Evolutionary conservation across 176 grass and related monocot genomes (phyloP).

Genomic region (Eragrostis curvula): DNA sequence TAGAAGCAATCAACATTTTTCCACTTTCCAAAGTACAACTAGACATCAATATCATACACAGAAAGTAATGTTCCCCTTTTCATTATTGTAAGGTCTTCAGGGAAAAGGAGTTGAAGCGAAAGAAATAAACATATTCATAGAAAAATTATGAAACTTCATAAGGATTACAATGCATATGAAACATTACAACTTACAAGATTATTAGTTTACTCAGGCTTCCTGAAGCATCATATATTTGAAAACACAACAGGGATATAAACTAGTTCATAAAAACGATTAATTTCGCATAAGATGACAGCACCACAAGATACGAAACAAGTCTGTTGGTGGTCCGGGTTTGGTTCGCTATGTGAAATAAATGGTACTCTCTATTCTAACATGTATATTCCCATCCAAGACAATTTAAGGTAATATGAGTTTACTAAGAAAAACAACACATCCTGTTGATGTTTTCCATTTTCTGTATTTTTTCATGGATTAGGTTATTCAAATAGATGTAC

Average conservation of each 20-base stretch:
- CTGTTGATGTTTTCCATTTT: not conserved
- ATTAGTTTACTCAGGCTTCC: not conserved
- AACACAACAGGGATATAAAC: no score
- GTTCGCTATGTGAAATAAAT: no score
- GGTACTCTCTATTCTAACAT: no score
- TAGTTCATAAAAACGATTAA: no score
- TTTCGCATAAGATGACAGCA: no score
- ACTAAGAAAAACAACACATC: no score
- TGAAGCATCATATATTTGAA: not conserved
- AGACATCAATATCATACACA: not conserved
- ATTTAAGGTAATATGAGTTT: no score
- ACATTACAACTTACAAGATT: not conserved
- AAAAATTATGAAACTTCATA: not conserved
- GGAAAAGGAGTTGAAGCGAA: not conserved
- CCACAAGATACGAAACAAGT: no score
- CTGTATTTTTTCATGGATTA: not conserved
- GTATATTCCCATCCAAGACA: no score
- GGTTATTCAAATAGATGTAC: not conserved
- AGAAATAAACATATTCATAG: not conserved
- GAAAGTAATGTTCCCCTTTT: not conserved
- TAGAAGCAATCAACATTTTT: constrained; percentile 17
- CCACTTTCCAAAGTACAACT: constrained; percentile 9
- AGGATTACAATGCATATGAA: not conserved
- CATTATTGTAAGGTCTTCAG: not conserved
- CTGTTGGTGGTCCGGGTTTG: no score